phyloP scores from a whole-genome alignment of 768 basidiomycete species.

The Mycena rebaudengoi region DNA sequence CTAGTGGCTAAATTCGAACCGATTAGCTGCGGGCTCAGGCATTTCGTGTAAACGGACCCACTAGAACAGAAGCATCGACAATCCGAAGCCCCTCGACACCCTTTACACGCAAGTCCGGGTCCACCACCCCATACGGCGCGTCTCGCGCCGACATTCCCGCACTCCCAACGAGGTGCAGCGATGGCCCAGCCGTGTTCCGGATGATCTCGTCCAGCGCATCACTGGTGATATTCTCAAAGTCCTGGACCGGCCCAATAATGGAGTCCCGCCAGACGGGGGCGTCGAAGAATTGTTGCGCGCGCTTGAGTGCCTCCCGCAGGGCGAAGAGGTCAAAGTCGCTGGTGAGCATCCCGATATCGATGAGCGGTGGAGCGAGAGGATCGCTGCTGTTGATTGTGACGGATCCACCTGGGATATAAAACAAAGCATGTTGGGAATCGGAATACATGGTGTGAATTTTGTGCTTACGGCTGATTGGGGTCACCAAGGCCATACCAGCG shows the following conservation, averaged over 20 bases:
- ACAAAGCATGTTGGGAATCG: background rate
- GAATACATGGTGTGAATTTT: background rate
- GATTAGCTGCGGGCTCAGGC: background rate
- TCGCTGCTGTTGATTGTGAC: slow-evolving; percentile 43
- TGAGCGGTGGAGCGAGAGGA: slow-evolving; percentile 49
- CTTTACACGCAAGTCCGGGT: slow-evolving; percentile 24
- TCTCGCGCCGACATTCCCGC: slow-evolving; percentile 2
- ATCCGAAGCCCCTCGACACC: slow-evolving; percentile 20
- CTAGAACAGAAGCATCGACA: slow-evolving; percentile 26
- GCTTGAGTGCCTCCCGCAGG: slow-evolving; percentile 16
- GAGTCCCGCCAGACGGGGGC: background rate
- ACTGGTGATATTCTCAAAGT: background rate
- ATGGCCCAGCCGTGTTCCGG: background rate
- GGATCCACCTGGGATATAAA: slow-evolving; percentile 29
- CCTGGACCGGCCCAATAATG: background rate
- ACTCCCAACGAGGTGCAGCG: background rate
- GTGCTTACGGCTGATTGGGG: slow-evolving; percentile 28
- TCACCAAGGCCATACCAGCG: no score
- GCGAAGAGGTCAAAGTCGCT: slow-evolving; percentile 27
- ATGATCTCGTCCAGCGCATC: background rate
- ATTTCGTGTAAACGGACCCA: background rate
- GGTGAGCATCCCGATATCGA: slow-evolving; percentile 54
- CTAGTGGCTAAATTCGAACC: background rate
- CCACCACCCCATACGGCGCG: slow-evolving; percentile 19
- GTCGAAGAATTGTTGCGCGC: background rate